Percentiles rank a stretch among this genome's conserved stretches.
phyloP scores from a whole-genome alignment of 1,284 basidiomycete genomes.

The Tilletia caries region DNA sequence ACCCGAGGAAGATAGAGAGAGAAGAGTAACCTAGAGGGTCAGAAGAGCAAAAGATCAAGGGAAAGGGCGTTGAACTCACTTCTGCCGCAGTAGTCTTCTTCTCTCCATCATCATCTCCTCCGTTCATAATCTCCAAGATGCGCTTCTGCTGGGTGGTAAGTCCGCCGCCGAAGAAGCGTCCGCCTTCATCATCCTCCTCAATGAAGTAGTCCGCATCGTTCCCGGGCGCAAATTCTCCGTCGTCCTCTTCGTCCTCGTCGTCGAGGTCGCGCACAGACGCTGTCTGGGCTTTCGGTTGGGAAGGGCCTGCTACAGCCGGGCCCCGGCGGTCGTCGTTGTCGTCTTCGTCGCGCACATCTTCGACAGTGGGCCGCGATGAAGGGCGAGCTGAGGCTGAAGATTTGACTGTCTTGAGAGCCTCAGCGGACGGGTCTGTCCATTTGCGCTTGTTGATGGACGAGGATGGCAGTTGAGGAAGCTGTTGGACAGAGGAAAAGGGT shows the following conservation, averaged over 20 bases:
- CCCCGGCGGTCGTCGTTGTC: not conserved
- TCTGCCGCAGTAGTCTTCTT: constrained; percentile 14
- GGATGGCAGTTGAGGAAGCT: constrained; percentile 44
- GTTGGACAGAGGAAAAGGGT: constrained; percentile 1
- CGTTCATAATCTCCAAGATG: constrained; percentile 49
- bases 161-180: constrained; percentile 49
- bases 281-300: not conserved
- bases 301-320: not conserved
- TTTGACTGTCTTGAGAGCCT: constrained; percentile 20
- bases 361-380: not conserved
- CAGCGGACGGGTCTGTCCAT: constrained; percentile 32
- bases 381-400: constrained; percentile 8
- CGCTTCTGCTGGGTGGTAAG: constrained; percentile 44
- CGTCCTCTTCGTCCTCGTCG: constrained; percentile 19
- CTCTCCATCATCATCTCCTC: constrained; percentile 16
- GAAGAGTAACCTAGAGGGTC: not conserved
- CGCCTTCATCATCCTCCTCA: constrained; percentile 49
- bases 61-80: not conserved
- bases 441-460: constrained; percentile 49
- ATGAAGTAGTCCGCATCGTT: constrained; percentile 29
- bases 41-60: not conserved
- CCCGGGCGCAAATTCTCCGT: constrained; percentile 19
- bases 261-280: constrained; percentile 2
- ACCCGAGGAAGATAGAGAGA: too few species aligned
- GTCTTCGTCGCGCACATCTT: constrained; percentile 14